phyloP scores from a whole-genome alignment of 2,329 filamentous ascomycete species.

The Microcyclosporella mali region DNA sequence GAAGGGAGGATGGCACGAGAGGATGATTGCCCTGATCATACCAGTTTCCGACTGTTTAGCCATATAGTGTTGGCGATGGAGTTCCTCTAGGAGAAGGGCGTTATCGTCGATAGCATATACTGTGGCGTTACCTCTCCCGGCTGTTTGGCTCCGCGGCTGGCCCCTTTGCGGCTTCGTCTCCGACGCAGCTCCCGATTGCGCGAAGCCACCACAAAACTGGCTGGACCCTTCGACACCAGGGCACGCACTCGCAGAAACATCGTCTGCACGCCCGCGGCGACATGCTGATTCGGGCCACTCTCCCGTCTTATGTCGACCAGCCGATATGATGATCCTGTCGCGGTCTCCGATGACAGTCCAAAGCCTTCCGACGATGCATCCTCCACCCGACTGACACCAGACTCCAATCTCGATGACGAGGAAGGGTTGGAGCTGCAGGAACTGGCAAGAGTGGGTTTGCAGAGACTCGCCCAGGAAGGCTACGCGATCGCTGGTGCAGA shows the following conservation, averaged over 20 bases:
- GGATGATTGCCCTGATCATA: too few species aligned
- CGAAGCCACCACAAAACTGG: background rate
- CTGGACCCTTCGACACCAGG: background rate
- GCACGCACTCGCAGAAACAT: background rate
- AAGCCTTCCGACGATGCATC: slow-evolving; percentile 7
- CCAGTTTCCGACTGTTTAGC: too few species aligned
- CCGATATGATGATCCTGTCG: slow-evolving; percentile 1
- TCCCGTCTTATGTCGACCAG: background rate
- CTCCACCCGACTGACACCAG: slow-evolving; percentile 17
- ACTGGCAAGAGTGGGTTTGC: slow-evolving; percentile 5
- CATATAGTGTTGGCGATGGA: too few species aligned
- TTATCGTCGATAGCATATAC: too few species aligned
- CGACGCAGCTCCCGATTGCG: too few species aligned
- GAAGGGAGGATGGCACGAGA: too few species aligned
- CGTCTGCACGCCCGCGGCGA: too few species aligned
- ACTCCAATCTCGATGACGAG: slow-evolving; percentile 20
- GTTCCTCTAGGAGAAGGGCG: too few species aligned
- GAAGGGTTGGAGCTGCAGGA: slow-evolving; percentile 24
- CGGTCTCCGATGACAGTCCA: background rate
- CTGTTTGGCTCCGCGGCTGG: too few species aligned
- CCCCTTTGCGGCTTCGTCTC: too few species aligned
- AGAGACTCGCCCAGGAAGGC: background rate
- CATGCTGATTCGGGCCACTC: too few species aligned
- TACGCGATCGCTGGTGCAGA: slow-evolving; percentile 1
- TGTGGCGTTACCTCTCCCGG: too few species aligned